Evolutionary conservation across 2,329 filamentous ascomycete genomes (phyloP), one percentile per base, ranked within the genome.

Genomic region (Alternaria gaisen): DNA sequence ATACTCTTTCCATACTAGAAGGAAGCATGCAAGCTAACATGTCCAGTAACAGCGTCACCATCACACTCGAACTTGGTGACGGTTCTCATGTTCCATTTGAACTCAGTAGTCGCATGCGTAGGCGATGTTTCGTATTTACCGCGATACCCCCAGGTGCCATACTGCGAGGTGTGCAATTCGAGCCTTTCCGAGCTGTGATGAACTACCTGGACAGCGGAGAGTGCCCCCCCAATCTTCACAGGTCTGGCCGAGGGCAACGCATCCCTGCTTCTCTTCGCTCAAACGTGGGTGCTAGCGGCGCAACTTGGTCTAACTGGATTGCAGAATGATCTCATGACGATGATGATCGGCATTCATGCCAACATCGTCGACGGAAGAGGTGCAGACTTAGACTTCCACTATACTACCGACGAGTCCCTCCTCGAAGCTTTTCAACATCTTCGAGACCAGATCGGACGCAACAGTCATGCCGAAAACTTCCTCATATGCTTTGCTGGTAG

Each of bases 271-370:
- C 38, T 64, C 18, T 61, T 61, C 22, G 54, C 61, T 5, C 42
- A 40, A 46, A 56, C 47, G 54, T 64, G 61, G 58, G 46, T 54
- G 4, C 61, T 64, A 18, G 61, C 58, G 36, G 54, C 58, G 30
- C 38, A 38, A 24, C 44, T 61, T 10, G 18, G 18, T 34, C 58
- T 64, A 16, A 54, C 58, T 10, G 16, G 12, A 3, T 20, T 61
- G 6, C 53, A 64, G n/a, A 60, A 61, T 47, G 32, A 47, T 10
- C 53, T 64, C 32, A 30, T 58, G 16, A 18, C 41, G 11, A 9
- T 43, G 1, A 47, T 64, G 61, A 32, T 24, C 5, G 20, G 32
- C 5, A 6, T 61, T 20, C 58, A 64, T 54, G 54, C 38, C 12
- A 1, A 8, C 26, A 10, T 26, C 24, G 6, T 26, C 24, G 6